Base-by-base conservation (phyloP, 257 asterid genomes). In the Paraleonurus japonicus region DNA sequence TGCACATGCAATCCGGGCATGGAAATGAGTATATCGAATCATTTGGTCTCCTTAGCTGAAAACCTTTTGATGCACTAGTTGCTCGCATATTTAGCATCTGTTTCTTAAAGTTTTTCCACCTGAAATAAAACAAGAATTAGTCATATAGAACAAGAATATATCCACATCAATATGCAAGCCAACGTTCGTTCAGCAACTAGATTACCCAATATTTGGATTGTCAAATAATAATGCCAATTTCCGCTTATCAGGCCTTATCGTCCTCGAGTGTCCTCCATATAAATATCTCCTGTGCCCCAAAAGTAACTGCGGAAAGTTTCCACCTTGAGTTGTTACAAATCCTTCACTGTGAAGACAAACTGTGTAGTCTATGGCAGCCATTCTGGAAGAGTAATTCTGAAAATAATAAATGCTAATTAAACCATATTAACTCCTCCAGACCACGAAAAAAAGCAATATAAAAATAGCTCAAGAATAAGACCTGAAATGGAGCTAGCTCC, bases 301-400 rank as follows among this genome's bases (percentile, higher is more conserved):
- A 33, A 95, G 87, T 71, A 95, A 86, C 69, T 95, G 99, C 20
- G 95, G 98, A 61, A 95, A 95, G 77, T 95, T 95, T 50, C 98
- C 99, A 60, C 99, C 99, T 82, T 95, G 99, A 64, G 99, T 92
- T 45, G 98, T 87, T 63, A 92, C 98, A 81, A 95, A 95, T 74
- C 88, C 98, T 84, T 92, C 99, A 78, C 98, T 88, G 72, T 95
- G 95, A 79, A 95, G 98, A 81, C 99, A 89, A 82, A 95, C 97
- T 2, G 96, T 92, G 83, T 95, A 95, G 87, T 95, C 99, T 83
- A 95, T 79, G 28, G 99, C 99, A 81, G 98, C 99, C 98, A 95
- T 88, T 86, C 96, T 83, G 75, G 99, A 92, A 41, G 99, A 94
- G 81, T 86, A 89, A 61, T 91, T 87, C 99, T 94, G 84, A 63